Percentiles rank a stretch among this genome's conserved stretches.
phyloP scores from a whole-genome alignment of 306 rosid species.

The Ormosia semicastrata region DNA sequence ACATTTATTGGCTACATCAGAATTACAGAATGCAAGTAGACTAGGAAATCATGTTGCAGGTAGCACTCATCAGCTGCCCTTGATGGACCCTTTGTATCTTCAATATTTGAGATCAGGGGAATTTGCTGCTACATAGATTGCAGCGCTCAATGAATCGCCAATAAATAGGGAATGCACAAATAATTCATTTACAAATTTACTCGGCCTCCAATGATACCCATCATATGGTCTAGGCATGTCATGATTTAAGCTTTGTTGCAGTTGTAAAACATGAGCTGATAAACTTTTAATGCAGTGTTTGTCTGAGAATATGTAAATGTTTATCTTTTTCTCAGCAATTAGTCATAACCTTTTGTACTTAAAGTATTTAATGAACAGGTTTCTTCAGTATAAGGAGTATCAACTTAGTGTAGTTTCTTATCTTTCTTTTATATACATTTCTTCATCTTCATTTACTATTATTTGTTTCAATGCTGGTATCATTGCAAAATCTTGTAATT shows the following conservation, averaged over 20 bases:
- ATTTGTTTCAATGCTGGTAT: no score
- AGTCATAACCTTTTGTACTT: no score
- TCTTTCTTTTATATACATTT: no score
- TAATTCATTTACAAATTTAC: conserved; percentile 55
- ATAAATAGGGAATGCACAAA: conserved; percentile 64
- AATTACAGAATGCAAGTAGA: conserved; percentile 63
- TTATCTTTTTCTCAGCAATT: no score
- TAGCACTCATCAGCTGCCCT: conserved; percentile 59
- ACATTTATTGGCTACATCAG: conserved; percentile 26
- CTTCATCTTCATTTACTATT: no score
- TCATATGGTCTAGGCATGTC: conserved; percentile 49
- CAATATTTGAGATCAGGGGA: conserved; percentile 78
- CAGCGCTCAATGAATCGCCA: conserved; percentile 67
- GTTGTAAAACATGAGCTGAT: no score
- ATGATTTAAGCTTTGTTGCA: neutral
- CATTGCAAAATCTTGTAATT: no score
- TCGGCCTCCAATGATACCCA: conserved; percentile 57
- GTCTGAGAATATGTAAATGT: no score
- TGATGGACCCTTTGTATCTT: conserved; percentile 74
- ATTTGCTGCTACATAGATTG: conserved; percentile 75
- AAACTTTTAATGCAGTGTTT: no score
- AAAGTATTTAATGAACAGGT: no score
- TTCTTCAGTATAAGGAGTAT: no score
- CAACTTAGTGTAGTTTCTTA: no score
- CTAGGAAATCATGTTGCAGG: conserved; percentile 63